Conservation (phyloP, 1,284 basidiomycete species). For the Ganoderma multipileum region DNA sequence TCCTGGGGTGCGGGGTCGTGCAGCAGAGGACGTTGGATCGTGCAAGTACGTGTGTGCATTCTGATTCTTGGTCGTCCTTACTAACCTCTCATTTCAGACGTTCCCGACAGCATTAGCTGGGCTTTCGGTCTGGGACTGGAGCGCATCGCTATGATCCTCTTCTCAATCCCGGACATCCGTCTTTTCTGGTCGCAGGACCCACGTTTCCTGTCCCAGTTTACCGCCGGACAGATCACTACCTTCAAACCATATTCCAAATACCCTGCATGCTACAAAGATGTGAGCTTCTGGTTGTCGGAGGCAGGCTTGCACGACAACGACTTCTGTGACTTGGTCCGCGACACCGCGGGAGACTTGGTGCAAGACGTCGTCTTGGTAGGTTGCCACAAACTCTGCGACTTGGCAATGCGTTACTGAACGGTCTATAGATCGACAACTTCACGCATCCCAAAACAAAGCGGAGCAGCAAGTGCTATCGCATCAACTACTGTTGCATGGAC, state of each 20-base stretch:
- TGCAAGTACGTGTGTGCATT: constrained; percentile 67
- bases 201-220: constrained; percentile 91
- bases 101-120: constrained; percentile 91
- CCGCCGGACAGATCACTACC: constrained; percentile 72
- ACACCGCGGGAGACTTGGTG: constrained; percentile 90
- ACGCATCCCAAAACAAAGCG: constrained; percentile 88
- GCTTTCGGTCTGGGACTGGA: constrained; percentile 98
- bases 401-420: constrained; percentile 10
- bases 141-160: constrained; percentile 98
- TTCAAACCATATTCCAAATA: constrained; percentile 93
- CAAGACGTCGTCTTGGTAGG: constrained; percentile 89
- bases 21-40: constrained; percentile 88
- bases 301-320: constrained; percentile 89
- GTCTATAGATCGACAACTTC: constrained; percentile 88
- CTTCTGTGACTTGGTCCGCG: constrained; percentile 94
- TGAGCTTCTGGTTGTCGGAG: constrained; percentile 88
- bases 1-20: constrained; percentile 94
- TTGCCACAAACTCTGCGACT: constrained; percentile 22
- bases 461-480: constrained; percentile 86
- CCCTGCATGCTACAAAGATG: constrained; percentile 88
- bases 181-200: constrained; percentile 95
- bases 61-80: constrained; percentile 5
- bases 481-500: constrained; percentile 98
- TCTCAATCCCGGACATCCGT: constrained; percentile 98
- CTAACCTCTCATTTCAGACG: constrained; percentile 53